Conservation (phyloP, 1,284 basidiomycete genomes). For the Apiotrichum sp. region DNA sequence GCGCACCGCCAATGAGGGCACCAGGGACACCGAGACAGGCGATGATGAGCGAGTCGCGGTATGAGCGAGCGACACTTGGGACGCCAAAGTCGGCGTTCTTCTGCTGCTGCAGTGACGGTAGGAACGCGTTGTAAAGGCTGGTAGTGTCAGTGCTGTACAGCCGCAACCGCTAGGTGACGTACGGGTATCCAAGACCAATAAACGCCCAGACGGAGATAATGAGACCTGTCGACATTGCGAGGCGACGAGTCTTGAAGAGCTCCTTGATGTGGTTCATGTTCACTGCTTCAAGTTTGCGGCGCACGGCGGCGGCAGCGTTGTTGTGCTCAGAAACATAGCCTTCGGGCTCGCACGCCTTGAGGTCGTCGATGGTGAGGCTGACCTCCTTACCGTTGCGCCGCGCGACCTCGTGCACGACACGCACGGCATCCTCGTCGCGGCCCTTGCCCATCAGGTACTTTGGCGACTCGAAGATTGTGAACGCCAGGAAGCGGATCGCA, state of each 20-base stretch:
- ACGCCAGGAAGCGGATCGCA: constrained; percentile 37
- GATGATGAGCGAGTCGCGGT: constrained; percentile 52
- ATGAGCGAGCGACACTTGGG: constrained; percentile 41
- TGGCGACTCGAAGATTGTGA: constrained; percentile 56
- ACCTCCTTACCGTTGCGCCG: constrained; percentile 52
- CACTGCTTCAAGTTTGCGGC: constrained; percentile 44
- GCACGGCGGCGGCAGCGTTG: constrained; percentile 21
- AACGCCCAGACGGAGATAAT: constrained; percentile 57
- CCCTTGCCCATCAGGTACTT: constrained; percentile 52
- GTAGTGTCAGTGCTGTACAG: background rate
- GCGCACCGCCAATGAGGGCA: constrained; percentile 54
- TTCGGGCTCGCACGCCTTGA: constrained; percentile 41
- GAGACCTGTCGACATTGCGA: constrained; percentile 54
- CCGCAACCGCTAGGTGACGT: constrained; percentile 4
- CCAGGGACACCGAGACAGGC: constrained; percentile 55
- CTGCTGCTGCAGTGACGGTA: constrained; percentile 53
- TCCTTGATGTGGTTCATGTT: constrained; percentile 53
- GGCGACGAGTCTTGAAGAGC: constrained; percentile 52
- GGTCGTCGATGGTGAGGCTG: constrained; percentile 52
- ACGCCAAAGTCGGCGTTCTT: constrained; percentile 38
- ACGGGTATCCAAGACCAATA: constrained; percentile 60
- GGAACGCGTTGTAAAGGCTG: constrained; percentile 48
- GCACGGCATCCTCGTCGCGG: constrained; percentile 56
- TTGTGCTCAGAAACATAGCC: constrained; percentile 16
- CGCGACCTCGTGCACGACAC: constrained; percentile 51